Base-by-base conservation (phyloP, 106 monocot species). In the Dendrobium catenatum region DNA sequence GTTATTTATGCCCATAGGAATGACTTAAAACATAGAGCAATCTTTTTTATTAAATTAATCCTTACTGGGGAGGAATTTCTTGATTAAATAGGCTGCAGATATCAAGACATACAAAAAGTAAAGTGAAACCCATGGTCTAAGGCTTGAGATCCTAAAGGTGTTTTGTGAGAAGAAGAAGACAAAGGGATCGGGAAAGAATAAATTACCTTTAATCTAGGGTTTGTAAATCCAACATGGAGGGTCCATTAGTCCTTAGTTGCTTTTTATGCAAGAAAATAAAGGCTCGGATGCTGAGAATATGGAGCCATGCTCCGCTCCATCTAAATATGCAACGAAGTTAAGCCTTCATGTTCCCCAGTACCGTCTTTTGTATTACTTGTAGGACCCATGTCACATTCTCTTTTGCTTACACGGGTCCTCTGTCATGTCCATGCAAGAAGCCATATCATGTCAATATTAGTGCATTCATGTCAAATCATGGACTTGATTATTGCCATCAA, bases 121-220 rank as follows among this genome's bases (percentile, higher is more conserved):
- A 68, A 68, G 67, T 27, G n/a, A 68, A 46, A 68, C 4, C 67
- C n/a, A 68, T 27, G 67, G 16, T 1, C 11, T 70, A 31, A 70
- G 70, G 31, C 70, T 70, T 70, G 33, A 70, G 70, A 70, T 70
- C 70, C 33, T 70, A 70, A 70, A 70, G 70, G 31, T 31, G 31
- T 33, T 70, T 70, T 70, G 70, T 11, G 33, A 37, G 31, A 4
- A 33, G 70, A 31, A 70, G 70, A 70, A 70, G 70, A 70, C 70
- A 70, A 70, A 70, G 33, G 70, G 64, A 4, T 24, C 9, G 22
- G 64, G 11, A 37, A 15, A 33, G 70, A 70, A 70, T 70, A 20
- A 31, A 33, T 10, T 2, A 26, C 67, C 67, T 68, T 68, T 70
- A 31, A 20, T 31, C 13, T 33, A 70, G 15, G 9, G 15, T 29